Conservation (phyloP, 495 filamentous ascomycete genomes). For the Alectoria sarmentosa region DNA sequence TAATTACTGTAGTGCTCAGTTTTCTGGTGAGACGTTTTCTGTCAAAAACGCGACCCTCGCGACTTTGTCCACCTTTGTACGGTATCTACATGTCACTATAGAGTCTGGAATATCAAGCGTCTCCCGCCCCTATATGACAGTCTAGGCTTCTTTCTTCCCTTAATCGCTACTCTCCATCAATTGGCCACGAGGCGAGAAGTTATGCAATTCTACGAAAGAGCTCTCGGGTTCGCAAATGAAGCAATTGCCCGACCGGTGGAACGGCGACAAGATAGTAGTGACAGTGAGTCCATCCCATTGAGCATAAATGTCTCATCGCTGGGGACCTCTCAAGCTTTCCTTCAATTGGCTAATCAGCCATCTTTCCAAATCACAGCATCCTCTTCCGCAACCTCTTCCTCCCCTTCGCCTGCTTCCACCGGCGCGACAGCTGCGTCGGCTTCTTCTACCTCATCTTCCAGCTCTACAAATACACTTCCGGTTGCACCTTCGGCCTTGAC, state of each 20-base stretch:
- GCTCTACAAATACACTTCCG: background rate
- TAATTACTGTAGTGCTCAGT: background rate
- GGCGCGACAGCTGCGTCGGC: constrained; percentile 7
- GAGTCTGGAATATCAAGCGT: background rate
- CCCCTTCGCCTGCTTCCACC: constrained; percentile 11
- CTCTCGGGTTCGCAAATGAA: constrained; percentile 3
- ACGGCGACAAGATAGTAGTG: constrained; percentile 11
- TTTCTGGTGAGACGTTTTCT: constrained; percentile 1
- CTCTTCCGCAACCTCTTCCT: constrained; percentile 3
- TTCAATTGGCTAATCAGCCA: background rate
- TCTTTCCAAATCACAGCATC: background rate
- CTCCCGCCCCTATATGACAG: background rate
- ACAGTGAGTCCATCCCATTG: background rate
- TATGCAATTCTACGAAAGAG: constrained; percentile 11
- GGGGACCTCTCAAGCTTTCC: background rate
- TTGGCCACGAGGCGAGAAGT: background rate
- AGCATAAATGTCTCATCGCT: background rate
- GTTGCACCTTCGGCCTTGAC: constrained; percentile 12
- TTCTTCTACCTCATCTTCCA: constrained; percentile 4
- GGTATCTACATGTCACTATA: background rate
- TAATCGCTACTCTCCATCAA: background rate
- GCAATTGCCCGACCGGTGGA: constrained; percentile 1
- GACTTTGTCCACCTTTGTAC: background rate
- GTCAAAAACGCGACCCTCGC: background rate
- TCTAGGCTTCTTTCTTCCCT: background rate